Evolutionary conservation across 2,329 filamentous ascomycete genomes (phyloP).

Genomic region (Ophiosphaerella korrae): DNA sequence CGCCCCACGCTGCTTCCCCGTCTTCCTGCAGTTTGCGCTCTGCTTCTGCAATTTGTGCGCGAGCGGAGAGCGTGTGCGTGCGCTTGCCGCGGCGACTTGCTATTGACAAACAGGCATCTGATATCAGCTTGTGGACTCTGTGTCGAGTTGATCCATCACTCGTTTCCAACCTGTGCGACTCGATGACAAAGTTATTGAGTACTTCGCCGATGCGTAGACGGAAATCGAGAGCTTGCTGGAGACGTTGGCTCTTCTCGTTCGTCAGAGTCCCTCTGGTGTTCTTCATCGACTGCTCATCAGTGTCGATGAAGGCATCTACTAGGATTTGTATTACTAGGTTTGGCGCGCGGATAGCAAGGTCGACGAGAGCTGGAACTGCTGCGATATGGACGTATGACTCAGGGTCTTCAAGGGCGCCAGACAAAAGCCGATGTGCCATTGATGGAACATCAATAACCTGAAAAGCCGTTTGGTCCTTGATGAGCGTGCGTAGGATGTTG

Average conservation of each 20-base stretch:
- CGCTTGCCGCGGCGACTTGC: conserved; percentile 68
- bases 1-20: conserved; percentile 61
- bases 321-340: conserved; percentile 66
- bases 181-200: conserved; percentile 29
- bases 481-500: conserved; percentile 50
- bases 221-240: conserved; percentile 59
- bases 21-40: conserved; percentile 56
- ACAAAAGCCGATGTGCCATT: conserved; percentile 67
- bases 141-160: conserved; percentile 3
- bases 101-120: conserved; percentile 65
- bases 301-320: conserved; percentile 70
- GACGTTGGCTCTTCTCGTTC: conserved; percentile 30
- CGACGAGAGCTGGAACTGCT: conserved; percentile 68
- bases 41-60: conserved; percentile 58
- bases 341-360: conserved; percentile 66
- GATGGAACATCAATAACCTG: conserved; percentile 70
- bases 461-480: conserved; percentile 56
- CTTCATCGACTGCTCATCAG: conserved; percentile 52
- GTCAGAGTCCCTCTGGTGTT: conserved; percentile 17
- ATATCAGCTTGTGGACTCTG: conserved; percentile 43
- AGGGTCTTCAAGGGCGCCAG: conserved; percentile 66
- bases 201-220: conserved; percentile 71
- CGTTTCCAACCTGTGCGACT: conserved; percentile 22
- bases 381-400: conserved; percentile 75
- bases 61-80: conserved; percentile 63